phyloP scores from a whole-genome alignment of 768 basidiomycete species.

The Mycena rebaudengoi region DNA sequence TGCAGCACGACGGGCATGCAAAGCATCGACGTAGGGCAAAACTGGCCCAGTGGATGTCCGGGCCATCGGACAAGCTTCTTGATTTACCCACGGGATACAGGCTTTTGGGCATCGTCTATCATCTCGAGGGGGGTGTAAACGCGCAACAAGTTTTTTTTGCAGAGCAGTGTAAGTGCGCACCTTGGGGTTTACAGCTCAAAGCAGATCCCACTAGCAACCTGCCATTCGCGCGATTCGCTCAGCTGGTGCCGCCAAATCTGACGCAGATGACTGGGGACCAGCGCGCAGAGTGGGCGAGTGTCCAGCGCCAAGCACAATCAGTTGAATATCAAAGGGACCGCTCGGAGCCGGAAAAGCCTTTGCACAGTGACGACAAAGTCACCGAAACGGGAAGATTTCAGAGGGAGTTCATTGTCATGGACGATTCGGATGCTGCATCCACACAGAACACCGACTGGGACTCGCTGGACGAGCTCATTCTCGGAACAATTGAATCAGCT shows the following conservation, averaged over 20 bases:
- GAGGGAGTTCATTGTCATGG: neutral
- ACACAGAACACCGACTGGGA: neutral
- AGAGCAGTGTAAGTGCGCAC: neutral
- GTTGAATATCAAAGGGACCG: neutral
- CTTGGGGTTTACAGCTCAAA: neutral
- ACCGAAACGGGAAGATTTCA: neutral
- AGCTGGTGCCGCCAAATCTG: neutral
- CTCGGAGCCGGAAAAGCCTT: neutral
- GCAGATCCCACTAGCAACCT: neutral
- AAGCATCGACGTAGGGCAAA: neutral
- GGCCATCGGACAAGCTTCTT: neutral
- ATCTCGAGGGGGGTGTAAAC: neutral
- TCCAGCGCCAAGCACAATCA: neutral
- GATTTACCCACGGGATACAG: neutral
- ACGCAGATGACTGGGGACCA: neutral
- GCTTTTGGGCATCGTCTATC: slow-evolving; percentile 1
- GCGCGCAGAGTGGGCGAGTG: neutral
- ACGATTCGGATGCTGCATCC: neutral
- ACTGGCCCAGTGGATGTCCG: neutral
- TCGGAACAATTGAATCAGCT: neutral
- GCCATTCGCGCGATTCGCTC: neutral
- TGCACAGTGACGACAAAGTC: neutral
- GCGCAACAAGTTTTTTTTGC: neutral
- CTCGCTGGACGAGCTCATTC: neutral
- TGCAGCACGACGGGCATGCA: neutral